These are phyloP conservation scores for Piper betle DNA, from an alignment of 164 flowering plant species.

Conservation along the genomic window DNA sequence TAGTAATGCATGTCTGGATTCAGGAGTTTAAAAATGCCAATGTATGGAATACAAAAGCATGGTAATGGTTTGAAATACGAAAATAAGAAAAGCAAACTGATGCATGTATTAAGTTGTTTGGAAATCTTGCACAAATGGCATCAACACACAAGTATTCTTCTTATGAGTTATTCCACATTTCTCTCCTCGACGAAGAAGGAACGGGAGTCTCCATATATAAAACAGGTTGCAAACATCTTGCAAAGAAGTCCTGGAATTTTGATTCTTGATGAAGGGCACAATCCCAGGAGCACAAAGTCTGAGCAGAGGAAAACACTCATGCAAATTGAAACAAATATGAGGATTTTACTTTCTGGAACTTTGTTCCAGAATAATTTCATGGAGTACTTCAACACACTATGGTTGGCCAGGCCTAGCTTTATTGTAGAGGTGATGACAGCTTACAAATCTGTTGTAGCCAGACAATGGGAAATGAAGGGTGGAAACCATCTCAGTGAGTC, in stretches of 20 bases:
- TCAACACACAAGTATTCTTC: slow-evolving; percentile 72
- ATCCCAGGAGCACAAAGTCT: slow-evolving; percentile 85
- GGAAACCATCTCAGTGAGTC: slow-evolving; percentile 15
- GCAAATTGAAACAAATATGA: slow-evolving; percentile 60
- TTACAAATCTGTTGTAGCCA: slow-evolving; percentile 13
- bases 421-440: slow-evolving; percentile 36
- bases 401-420: slow-evolving; percentile 77
- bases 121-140: slow-evolving; percentile 87
- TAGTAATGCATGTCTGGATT: slow-evolving; percentile 79
- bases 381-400: slow-evolving; percentile 88
- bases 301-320: slow-evolving; percentile 71
- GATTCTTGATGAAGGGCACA: slow-evolving; percentile 93
- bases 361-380: slow-evolving; percentile 85
- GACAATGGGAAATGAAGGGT: slow-evolving; percentile 20
- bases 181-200: slow-evolving; percentile 51
- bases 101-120: slow-evolving; percentile 71
- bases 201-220: slow-evolving; percentile 41
- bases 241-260: slow-evolving; percentile 70
- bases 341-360: slow-evolving; percentile 87
- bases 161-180: slow-evolving; percentile 89
- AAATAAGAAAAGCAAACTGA: slow-evolving; percentile 32
- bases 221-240: slow-evolving; percentile 52
- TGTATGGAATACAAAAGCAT: slow-evolving; percentile 56
- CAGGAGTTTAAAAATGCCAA: slow-evolving; percentile 83
- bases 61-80: slow-evolving; percentile 24